Percentiles rank a stretch among this genome's conserved stretches.
These are phyloP conservation scores for Deakozyma indianensis DNA, from an alignment of 805 yeast genomes.

Conservation along the genomic window DNA sequence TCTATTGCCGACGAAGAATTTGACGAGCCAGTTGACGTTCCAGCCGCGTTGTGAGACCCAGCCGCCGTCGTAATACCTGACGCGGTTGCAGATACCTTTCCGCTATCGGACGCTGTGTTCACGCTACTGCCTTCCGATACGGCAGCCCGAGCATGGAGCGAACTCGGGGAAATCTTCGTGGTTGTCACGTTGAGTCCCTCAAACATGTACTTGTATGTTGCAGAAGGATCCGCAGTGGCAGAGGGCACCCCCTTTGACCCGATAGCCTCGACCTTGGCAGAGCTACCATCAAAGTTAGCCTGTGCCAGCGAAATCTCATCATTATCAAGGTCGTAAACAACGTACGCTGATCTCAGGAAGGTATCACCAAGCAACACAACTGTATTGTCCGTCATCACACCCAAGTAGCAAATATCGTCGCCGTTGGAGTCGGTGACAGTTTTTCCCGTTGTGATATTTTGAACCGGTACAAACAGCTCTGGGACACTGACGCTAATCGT, in stretches of 20 bases:
- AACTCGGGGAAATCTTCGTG: constrained; percentile 11
- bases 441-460: constrained; percentile 6
- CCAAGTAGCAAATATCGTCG: constrained; percentile 12
- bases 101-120: too few relatives aligned
- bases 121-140: too few relatives aligned
- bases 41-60: too few relatives aligned
- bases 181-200: constrained; percentile 8
- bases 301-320: constrained; percentile 41
- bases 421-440: constrained; percentile 10
- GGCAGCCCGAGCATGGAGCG: too few relatives aligned
- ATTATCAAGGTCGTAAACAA: constrained; percentile 47
- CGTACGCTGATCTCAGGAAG: constrained; percentile 44
- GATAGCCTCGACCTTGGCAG: constrained; percentile 6
- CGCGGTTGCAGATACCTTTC: too few relatives aligned
- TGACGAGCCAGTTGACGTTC: too few relatives aligned
- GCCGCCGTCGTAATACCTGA: too few relatives aligned
- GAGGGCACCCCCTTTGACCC: not conserved
- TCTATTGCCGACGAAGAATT: too few relatives aligned
- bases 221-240: not conserved
- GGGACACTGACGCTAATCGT: constrained; percentile 31
- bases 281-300: constrained; percentile 16
- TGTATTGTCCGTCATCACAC: constrained; percentile 17
- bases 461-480: constrained; percentile 11
- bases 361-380: constrained; percentile 39
- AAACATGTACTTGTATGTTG: not conserved